Evolutionary conservation across 176 grass and related monocot genomes (phyloP), one percentile per base, ranked within the genome.

Genomic region (Tillandsia fasciculata): DNA sequence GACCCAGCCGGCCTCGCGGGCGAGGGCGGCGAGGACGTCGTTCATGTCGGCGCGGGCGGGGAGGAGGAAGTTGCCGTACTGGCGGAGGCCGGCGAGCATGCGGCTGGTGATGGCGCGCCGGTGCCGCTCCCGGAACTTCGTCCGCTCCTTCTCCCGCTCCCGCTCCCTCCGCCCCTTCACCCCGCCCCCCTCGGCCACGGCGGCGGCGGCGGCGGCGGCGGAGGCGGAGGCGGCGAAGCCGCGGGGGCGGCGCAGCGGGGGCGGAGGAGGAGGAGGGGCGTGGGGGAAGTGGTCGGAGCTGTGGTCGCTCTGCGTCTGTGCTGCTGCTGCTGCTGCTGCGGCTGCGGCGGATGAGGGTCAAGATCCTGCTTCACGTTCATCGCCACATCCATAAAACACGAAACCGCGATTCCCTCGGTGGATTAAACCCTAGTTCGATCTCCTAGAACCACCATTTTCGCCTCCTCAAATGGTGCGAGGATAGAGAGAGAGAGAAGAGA

Each of bases 41-140:
- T 96, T 96, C 86, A 96, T 96, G 78, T 96, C 92, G 20, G 88
- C 88, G 74, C 92, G 85, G 1, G 86, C 88, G 18, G 88, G 92
- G 64, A 96, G 89, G 22, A 76, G 86, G 68, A 96, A 92, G 81
- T 87, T 92, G 18, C 92, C 92, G 70, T 96, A 83, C 79, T 92
- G 92, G 11, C 92, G 83, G 27, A 96, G 88, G n/a, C 92, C 92
- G 17, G 92, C 70, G 14, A 96, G 92, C 86, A 96, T 96, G 52
- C 92, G 85, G 76, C 88, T 89, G 2, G 92, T 96, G 81, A 96
- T 96, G 67, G 92, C 79, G 51, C 92, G 86, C 24, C 92, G 76
- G 64, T 96, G 88, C 68, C 92, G 81, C 79, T 96, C 92, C 80
- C 92, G 65, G 23, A 96, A 81, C 83, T 96, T 96, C 26, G 92